Base-by-base conservation (phyloP, 768 basidiomycete genomes). In the Dioszegia aurantiaca region DNA sequence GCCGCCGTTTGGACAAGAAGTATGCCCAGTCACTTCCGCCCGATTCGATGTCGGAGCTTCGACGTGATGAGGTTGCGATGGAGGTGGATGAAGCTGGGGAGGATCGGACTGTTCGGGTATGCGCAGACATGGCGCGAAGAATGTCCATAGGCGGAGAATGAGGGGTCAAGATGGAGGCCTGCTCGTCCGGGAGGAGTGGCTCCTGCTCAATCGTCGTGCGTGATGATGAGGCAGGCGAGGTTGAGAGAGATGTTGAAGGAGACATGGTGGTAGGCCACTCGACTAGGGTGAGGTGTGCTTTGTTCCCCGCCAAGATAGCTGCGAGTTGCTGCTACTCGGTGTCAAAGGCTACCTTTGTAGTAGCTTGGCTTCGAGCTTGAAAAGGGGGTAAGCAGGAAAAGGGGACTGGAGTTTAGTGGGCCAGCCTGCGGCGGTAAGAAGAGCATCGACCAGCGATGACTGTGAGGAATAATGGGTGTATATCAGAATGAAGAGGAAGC, bases 11-110 rank as follows among this genome's bases (percentile, higher is more conserved):
- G 2, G 37, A 26, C 4, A 40, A 40, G 36, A 53, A 16, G 19
- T 37, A 53, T 8, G 36, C 37, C 51, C 51, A 53, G 26, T 53
- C 51, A 26, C 17, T 26, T 3, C 37, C 48, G 31, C 48, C 51
- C 8, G 30, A 28, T 16, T 53, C 51, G 21, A 36, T 1, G 11
- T 53, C 51, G 21, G 51, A 53, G 17, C 16, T 3, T 27, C 51
- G 36, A n/a, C 51, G 19, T 26, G 30, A 23, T 19, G 31, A 36
- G 24, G 51, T 12, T 47, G 46, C 26, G 24, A 24, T 30, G 27
- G 44, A 9, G 30, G 46, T 28, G 27, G 51, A 23, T 8, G 8
- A 37, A 40, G 37, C 1, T 21, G 17, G 33, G 37, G 16, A 17
- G 37, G 39, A 40, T 16, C 33, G 33, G 37, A 53, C 19, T 6